Conservation (phyloP, 371 early-diverging fungal species). For the Sporodiniella umbellata region DNA sequence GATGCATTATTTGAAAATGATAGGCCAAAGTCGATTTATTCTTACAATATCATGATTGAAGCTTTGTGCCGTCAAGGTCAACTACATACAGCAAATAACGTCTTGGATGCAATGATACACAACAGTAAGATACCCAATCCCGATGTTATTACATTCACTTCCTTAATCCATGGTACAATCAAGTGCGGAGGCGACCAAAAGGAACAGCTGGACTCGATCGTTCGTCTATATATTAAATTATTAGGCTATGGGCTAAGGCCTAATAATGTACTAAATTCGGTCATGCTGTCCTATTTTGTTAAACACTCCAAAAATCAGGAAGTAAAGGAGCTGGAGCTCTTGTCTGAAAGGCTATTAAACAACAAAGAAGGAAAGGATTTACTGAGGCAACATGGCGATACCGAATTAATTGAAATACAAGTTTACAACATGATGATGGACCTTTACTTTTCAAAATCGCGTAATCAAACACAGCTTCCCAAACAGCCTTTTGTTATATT, state of each 20-base stretch:
- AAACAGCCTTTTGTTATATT: constrained; percentile 19
- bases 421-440: constrained; percentile 47
- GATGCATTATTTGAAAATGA: constrained; percentile 12
- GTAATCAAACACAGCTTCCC: constrained; percentile 15
- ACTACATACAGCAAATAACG: constrained; percentile 19
- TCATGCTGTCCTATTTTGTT: constrained; percentile 27
- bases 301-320: constrained; percentile 12
- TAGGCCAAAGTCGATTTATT: constrained; percentile 9
- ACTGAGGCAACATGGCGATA: constrained; percentile 8
- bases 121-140: constrained; percentile 28
- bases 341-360: constrained; percentile 22
- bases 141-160: constrained; percentile 40
- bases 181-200: constrained; percentile 11
- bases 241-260: constrained; percentile 10
- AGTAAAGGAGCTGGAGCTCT: not conserved
- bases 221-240: constrained; percentile 18
- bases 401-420: constrained; percentile 8
- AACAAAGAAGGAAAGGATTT: constrained; percentile 4
- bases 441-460: constrained; percentile 34
- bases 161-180: constrained; percentile 36
- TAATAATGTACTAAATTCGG: constrained; percentile 25
- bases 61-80: constrained; percentile 25
- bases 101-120: constrained; percentile 27
- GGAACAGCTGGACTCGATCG: constrained; percentile 8
- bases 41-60: constrained; percentile 33